Base-by-base conservation (phyloP, 805 yeast species). In the Candida broadrunensis region DNA sequence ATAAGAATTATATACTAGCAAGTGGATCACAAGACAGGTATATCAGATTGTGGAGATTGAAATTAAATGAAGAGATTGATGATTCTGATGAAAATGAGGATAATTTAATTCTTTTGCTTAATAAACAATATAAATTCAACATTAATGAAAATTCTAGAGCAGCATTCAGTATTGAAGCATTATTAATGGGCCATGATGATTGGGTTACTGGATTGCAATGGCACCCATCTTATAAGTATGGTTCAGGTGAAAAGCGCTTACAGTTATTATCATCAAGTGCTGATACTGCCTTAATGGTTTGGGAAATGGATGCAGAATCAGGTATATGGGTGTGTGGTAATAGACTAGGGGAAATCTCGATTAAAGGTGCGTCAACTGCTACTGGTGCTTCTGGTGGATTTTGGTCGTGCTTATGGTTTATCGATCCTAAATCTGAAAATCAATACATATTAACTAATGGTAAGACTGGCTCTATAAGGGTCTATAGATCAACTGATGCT, bases 311-410 rank as follows among this genome's bases (percentile, higher is more conserved):
- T 61, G 69, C 67, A 35, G 72, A 77, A 2, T 85, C 95, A 5
- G 97, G 97, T 3, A 82, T 93, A 35, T 93, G 99, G 99, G 72
- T 86, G 16, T 85, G 95, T 38, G 73, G 74, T 7, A 69, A 82
- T 15, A 70, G 98, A 50, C 66, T 93, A 15, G 99, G 99, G 35
- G 98, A 95, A 52, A 73, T 93, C 45, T 84, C 96, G 33, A 85
- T 89, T 37, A 91, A 93, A 63, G 99, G 99, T 53, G 97, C 99
- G 0, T 85, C 96, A 3, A 89, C 99, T 0, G 99, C 99, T 3
- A 93, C 99, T 0, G 99, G 99, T 5, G 85, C 99, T 0, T 81
- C 81, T 6, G 83, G 83, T 29, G 83, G 83, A 1, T 78, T 78
- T 51, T 78, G 81, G 80, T 68, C 75, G 4, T 71, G 77, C 34